Evolutionary conservation across 1,284 basidiomycete genomes (phyloP).

Genomic region (Ceratobasidium sp.): DNA sequence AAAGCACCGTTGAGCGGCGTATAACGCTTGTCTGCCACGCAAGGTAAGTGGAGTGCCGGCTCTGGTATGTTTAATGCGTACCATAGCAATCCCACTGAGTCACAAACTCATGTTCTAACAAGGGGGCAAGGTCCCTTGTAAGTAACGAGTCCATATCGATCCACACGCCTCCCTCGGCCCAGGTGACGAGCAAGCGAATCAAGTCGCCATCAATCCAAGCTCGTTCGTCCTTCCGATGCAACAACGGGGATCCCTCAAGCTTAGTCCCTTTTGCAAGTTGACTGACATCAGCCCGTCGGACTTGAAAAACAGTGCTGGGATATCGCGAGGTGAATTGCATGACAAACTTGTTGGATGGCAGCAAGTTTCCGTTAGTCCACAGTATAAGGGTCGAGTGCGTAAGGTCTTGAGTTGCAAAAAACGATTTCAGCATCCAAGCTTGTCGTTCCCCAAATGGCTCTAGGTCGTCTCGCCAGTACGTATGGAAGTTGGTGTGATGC

Average conservation of each 20-base stretch:
- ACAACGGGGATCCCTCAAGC: conserved; percentile 69
- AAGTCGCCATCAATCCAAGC: conserved; percentile 96
- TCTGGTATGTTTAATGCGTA: conserved; percentile 56
- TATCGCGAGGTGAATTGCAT: conserved; percentile 68
- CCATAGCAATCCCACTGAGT: conserved; percentile 97
- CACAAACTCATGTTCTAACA: conserved; percentile 92
- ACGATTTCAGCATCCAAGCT: conserved; percentile 87
- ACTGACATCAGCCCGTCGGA: conserved; percentile 74
- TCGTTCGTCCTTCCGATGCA: conserved; percentile 72
- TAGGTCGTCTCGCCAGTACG: conserved; percentile 91
- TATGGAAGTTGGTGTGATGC: conserved; percentile 76
- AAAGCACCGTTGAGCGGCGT: conserved; percentile 89
- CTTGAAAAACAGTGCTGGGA: conserved; percentile 70
- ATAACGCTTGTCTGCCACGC: conserved; percentile 78
- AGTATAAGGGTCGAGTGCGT: conserved; percentile 72
- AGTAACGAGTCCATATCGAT: conserved; percentile 94
- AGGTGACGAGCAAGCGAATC: conserved; percentile 84
- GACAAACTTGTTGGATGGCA: conserved; percentile 69
- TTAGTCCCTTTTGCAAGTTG: conserved; percentile 77
- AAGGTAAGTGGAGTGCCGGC: conserved; percentile 7
- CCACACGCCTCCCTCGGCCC: conserved; percentile 92
- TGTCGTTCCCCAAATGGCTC: conserved; percentile 80
- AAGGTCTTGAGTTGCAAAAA: conserved; percentile 88
- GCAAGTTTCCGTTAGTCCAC: conserved; percentile 88
- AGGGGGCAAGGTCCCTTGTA: conserved; percentile 81